Base-by-base conservation (phyloP, 345 rosid genomes). In the Bruguiera parviflora region DNA sequence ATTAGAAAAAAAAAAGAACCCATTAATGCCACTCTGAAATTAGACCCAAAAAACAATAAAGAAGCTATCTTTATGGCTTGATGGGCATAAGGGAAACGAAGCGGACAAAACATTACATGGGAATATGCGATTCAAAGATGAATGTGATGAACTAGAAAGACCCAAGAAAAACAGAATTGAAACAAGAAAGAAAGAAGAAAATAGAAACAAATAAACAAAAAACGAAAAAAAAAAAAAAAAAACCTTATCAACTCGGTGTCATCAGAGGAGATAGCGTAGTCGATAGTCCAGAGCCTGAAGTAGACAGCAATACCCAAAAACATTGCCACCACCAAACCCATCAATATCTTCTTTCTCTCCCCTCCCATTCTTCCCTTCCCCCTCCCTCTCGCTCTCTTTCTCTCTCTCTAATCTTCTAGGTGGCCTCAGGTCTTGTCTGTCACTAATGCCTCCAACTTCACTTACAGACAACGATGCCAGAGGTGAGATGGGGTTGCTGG, bases 221-320 rank as follows among this genome's bases (percentile, higher is more conserved):
- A 8, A 32, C 8, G 24, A 33, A 5, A 5, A 39, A 24, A 28
- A 27, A 59, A 11, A 18, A 32, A 39, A 53, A 19, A n/a, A 52
- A 60, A 91, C 97, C 97, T 91, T 67, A 91, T 28, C 73, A 85
- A 68, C 32, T 91, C 91, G 10, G 90, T 57, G 64, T 91, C 96
- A 49, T 67, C 83, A 21, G 90, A 79, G 16, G 97, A 86, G 66
- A 86, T 72, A 63, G 85, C 78, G 73, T 89, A 87, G 67, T 91
- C 97, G 65, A 87, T 84, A 0, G 89, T 72, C 97, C 97, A 91
- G 1, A 91, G 96, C 78, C 83, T 83, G 39, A 89, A 72, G 73
- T 91, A 91, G 62, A 91, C 81, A 29, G 85, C 89, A 63, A 83
- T 43, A 3, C 92, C 97, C 43, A 91, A 79, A 63, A 84, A 35